Conservation (phyloP, 371 early-diverging fungal species). For the Rhizopus stolonifer region DNA sequence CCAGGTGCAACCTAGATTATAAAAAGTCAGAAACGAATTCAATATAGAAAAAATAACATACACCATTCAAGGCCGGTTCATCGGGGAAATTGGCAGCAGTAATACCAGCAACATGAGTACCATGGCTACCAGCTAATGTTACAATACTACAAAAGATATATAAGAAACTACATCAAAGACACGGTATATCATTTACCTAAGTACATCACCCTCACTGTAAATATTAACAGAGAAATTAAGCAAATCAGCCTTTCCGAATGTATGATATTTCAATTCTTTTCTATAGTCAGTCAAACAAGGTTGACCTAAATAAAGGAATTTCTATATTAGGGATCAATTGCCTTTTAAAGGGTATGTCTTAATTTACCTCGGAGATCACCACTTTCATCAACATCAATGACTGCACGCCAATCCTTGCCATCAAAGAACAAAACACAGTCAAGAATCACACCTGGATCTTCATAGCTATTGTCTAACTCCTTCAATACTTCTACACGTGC, state of each 20-base stretch:
- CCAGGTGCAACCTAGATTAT: conserved; percentile 82
- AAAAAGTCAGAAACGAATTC: too few species aligned
- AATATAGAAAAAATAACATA: conserved; percentile 28
- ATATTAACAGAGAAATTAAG: conserved; percentile 90
- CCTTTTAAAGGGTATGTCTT: conserved; percentile 11
- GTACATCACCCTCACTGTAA: conserved; percentile 79
- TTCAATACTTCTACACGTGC: conserved; percentile 71
- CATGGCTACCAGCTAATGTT: conserved; percentile 81
- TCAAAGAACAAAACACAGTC: conserved; percentile 91
- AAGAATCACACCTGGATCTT: conserved; percentile 76
- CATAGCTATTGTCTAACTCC: conserved; percentile 59
- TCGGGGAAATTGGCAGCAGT: conserved; percentile 83
- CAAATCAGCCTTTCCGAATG: conserved; percentile 76
- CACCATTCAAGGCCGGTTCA: conserved; percentile 83
- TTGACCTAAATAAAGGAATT: conserved; percentile 30
- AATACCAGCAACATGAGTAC: conserved; percentile 94
- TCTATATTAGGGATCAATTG: conserved; percentile 10
- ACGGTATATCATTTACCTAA: conserved; percentile 39
- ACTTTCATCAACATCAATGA: conserved; percentile 73
- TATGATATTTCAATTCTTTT: conserved; percentile 73
- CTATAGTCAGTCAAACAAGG: conserved; percentile 74
- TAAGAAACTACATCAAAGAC: not conserved
- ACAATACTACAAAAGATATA: conserved; percentile 62
- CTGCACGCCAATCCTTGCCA: conserved; percentile 86
- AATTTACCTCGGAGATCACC: conserved; percentile 75